Evolutionary conservation across 192 early-diverging fungal species (phyloP).

Genomic region (Diversispora eburnea): DNA sequence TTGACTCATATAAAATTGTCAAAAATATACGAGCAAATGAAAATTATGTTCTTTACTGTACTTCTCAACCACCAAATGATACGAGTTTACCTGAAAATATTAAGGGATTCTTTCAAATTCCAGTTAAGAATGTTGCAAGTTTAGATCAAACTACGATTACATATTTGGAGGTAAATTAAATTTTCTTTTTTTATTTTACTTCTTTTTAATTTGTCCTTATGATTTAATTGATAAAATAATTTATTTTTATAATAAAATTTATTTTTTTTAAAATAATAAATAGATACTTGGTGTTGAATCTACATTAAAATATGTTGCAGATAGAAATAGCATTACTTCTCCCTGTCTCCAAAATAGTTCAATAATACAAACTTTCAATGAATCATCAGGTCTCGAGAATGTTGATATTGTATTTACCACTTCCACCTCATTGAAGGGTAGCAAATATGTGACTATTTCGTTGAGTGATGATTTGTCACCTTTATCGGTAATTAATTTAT

Average conservation of each 20-base stretch:
- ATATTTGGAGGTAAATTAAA: conserved; percentile 15
- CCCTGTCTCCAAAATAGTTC: conserved; percentile 2
- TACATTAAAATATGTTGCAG: conserved; percentile 1
- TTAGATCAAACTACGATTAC: background rate
- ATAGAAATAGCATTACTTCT: background rate
- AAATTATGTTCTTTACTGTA: conserved; percentile 15
- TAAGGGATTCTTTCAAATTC: background rate
- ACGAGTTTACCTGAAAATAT: too few relatives aligned
- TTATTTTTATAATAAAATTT: background rate
- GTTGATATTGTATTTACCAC: conserved; percentile 3
- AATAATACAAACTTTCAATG: background rate
- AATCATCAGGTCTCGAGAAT: background rate
- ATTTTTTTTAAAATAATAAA: conserved; percentile 3
- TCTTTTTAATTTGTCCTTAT: background rate
- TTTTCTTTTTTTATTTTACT: background rate
- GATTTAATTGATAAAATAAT: background rate
- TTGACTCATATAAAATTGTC: conserved; percentile 1
- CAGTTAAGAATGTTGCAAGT: conserved; percentile 7
- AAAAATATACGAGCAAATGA: conserved; percentile 2
- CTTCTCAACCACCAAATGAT: background rate
- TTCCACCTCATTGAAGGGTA: background rate
- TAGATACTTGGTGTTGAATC: conserved; percentile 5
- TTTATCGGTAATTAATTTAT: background rate
- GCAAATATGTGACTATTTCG: background rate
- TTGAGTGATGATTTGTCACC: background rate